Evolutionary conservation across 1,284 basidiomycete species (phyloP).

Genomic region (Microbotryum scabiosae): DNA sequence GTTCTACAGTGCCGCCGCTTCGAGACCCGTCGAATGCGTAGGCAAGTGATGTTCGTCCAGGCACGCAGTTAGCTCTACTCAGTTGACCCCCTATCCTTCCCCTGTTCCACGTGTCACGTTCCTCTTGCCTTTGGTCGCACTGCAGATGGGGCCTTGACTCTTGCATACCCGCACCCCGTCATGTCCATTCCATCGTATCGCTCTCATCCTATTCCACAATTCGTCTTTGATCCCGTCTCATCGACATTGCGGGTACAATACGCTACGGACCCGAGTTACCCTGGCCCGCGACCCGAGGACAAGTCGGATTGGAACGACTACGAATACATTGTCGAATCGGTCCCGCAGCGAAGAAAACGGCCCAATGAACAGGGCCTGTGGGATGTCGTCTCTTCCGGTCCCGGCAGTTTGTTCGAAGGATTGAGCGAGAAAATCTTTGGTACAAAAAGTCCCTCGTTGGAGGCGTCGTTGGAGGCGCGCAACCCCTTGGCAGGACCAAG

Average conservation of each 20-base stretch:
- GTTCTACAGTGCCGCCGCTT: slow-evolving; percentile 5
- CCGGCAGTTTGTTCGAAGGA: no score
- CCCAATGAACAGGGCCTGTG: no score
- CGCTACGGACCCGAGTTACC: slow-evolving; percentile 23
- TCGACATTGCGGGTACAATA: slow-evolving; percentile 28
- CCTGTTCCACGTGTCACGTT: background rate
- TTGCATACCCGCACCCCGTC: slow-evolving; percentile 22
- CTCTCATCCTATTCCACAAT: slow-evolving; percentile 29
- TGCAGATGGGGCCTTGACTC: slow-evolving; percentile 9
- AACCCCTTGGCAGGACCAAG: no score
- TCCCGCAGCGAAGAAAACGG: slow-evolving; percentile 2
- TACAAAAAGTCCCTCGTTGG: no score
- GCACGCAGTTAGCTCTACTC: slow-evolving; percentile 7
- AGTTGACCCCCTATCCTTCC: background rate
- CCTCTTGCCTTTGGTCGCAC: background rate
- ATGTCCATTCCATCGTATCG: slow-evolving; percentile 9
- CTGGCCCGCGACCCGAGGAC: slow-evolving; percentile 6
- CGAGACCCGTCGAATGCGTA: background rate
- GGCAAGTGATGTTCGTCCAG: background rate
- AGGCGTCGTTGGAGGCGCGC: no score
- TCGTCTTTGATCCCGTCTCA: slow-evolving; percentile 28
- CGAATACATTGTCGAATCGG: slow-evolving; percentile 14
- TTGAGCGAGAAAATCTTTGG: no score
- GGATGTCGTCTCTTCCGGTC: no score
- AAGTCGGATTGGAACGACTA: slow-evolving; percentile 7